Evolutionary conservation across 2,329 filamentous ascomycete species (phyloP), one percentile per base, ranked within the genome.

Genomic region (Orbilia brochopaga): DNA sequence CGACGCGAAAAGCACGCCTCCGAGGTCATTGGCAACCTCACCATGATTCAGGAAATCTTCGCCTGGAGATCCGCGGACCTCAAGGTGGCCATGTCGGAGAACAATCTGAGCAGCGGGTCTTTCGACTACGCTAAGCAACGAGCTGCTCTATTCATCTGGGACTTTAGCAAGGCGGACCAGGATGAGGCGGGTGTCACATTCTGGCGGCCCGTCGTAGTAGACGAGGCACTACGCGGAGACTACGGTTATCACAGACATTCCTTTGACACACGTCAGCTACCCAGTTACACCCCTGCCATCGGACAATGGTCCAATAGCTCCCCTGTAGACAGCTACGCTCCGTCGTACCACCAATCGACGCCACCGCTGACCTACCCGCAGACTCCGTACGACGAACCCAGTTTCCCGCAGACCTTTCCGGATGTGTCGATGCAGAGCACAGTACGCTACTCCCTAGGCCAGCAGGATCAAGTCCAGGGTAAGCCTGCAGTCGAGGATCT

Each of bases 1-100:
- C 73, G 74, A 60, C 66, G 74, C 23, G 75, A 74, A 7, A 75
- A 75, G 30, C 72, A 75, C 44, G 58, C 64, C 23, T 61, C 73
- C n/a, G 75, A 73, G 50, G 75, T 73, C 21, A 76, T 76, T 32
- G 73, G 69, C 24, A 74, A 75, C 40, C 73, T 76, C 35, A 76
- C 75, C 19, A 75, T 76, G 51, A 70, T 77, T 40, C 76, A 77
- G 35, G 76, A 77, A 57, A 67, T 77, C 30, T 75, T 75, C 53
- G 73, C 74, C 1, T 75, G 59, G 61, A 66, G 50, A 55, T 55
- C 64, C 4, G 55, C 75, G 56, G 67, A 75, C 35, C 66, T 73
- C 17, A 60, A 62, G n/a, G 40, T 69, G 59, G 74, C 60, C 11
- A 65, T 72, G 17, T 56, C 58, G 24, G 67, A 72, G 40, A 65